Conservation (phyloP, 2,329 filamentous ascomycete species). For the Colletotrichum sp. region DNA sequence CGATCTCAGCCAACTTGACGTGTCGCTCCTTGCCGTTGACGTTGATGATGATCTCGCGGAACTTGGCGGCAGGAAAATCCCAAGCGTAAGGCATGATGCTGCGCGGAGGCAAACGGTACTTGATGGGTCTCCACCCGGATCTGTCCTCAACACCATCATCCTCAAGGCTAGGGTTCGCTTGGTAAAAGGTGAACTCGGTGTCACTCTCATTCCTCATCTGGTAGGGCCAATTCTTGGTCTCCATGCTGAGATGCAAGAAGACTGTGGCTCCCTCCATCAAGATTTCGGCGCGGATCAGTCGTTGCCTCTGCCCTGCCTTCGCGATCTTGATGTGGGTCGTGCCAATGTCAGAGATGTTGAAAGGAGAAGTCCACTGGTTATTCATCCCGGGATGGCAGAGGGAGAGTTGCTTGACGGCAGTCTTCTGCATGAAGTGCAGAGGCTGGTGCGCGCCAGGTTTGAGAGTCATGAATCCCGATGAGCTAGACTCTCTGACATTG, state of each 20-base stretch:
- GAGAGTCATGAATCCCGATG: constrained; percentile 81
- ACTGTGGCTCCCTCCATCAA: constrained; percentile 93
- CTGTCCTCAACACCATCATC: constrained; percentile 86
- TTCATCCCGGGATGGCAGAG: constrained; percentile 93
- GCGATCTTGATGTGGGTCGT: constrained; percentile 93
- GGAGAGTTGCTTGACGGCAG: constrained; percentile 84
- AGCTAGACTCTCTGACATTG: constrained; percentile 89
- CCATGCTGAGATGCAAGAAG: constrained; percentile 88
- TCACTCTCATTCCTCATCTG: constrained; percentile 99
- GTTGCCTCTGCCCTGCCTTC: constrained; percentile 87
- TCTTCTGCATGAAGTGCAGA: constrained; percentile 87
- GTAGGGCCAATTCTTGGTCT: constrained; percentile 96
- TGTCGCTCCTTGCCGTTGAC: constrained; percentile 84
- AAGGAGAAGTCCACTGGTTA: constrained; percentile 97
- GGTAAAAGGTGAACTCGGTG: constrained; percentile 94
- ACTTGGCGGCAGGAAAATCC: constrained; percentile 98
- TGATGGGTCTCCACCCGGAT: constrained; percentile 89
- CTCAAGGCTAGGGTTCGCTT: constrained; percentile 90
- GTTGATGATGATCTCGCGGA: constrained; percentile 87
- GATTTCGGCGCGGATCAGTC: constrained; percentile 85
- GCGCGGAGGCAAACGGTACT: constrained; percentile 88
- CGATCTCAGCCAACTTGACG: constrained; percentile 95
- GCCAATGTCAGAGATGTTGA: constrained; percentile 95
- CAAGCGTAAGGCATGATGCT: constrained; percentile 99
- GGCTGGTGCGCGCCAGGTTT: constrained; percentile 82